phyloP scores from a whole-genome alignment of 495 filamentous ascomycete species.

The Thermothielavioides terrestris region DNA sequence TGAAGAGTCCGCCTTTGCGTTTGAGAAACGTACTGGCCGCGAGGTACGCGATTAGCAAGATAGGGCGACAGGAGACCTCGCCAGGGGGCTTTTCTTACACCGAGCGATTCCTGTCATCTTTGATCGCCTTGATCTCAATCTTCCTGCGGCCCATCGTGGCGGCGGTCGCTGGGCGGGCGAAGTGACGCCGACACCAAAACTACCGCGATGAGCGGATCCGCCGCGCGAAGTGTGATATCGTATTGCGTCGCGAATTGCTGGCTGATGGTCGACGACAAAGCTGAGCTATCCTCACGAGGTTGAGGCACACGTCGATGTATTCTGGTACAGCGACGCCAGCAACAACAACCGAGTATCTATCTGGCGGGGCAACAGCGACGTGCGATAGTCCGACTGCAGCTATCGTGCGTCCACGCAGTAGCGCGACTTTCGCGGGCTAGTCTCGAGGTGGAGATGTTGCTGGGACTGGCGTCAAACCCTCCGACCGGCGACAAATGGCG shows the following conservation, averaged over 20 bases:
- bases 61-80: slow-evolving; percentile 6
- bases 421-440: too few relatives aligned
- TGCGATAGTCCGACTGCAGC: too few relatives aligned
- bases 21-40: slow-evolving; percentile 83
- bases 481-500: slow-evolving; percentile 10
- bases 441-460: not conserved
- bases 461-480: slow-evolving; percentile 4
- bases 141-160: slow-evolving; percentile 56
- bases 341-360: too few relatives aligned
- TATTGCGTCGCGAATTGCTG: too few relatives aligned
- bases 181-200: not conserved
- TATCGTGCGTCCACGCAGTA: too few relatives aligned
- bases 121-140: slow-evolving; percentile 99
- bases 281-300: too few relatives aligned
- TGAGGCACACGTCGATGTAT: too few relatives aligned
- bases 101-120: slow-evolving; percentile 97
- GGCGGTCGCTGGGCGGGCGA: slow-evolving; percentile 5
- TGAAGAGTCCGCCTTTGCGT: slow-evolving; percentile 96
- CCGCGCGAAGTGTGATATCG: too few relatives aligned
- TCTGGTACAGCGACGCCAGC: too few relatives aligned
- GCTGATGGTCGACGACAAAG: too few relatives aligned
- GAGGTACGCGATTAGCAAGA: slow-evolving; percentile 44
- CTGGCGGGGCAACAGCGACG: too few relatives aligned
- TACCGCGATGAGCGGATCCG: too few relatives aligned
- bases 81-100: slow-evolving; percentile 58